Evolutionary conservation across 2,329 filamentous ascomycete genomes (phyloP).

Genomic region (Aureobasidium uvarum): DNA sequence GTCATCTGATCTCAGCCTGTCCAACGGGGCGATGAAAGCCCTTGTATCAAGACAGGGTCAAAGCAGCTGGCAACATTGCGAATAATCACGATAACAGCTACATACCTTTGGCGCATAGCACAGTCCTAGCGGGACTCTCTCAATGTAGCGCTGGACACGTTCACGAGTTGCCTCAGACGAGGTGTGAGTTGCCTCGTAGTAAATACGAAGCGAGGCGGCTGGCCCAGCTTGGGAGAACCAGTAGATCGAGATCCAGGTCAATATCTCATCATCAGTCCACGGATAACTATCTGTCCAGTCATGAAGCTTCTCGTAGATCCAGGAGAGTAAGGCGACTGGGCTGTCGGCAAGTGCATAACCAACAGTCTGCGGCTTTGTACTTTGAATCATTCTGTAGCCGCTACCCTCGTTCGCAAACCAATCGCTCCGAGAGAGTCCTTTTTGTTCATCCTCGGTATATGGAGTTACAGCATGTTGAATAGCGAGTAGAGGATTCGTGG

Average conservation of each 20-base stretch:
- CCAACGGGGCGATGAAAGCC: neutral
- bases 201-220: slow-evolving; percentile 65
- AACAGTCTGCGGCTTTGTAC: slow-evolving; percentile 69
- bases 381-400: slow-evolving; percentile 61
- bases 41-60: neutral
- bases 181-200: slow-evolving; percentile 63
- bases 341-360: slow-evolving; percentile 68
- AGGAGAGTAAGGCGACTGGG: slow-evolving; percentile 68
- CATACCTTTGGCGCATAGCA: slow-evolving; percentile 53
- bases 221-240: slow-evolving; percentile 68
- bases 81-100: neutral
- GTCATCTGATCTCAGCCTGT: neutral
- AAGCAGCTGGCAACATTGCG: neutral
- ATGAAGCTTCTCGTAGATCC: slow-evolving; percentile 78
- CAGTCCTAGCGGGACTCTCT: slow-evolving; percentile 52
- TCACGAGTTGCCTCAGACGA: slow-evolving; percentile 34
- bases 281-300: slow-evolving; percentile 71
- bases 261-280: slow-evolving; percentile 73
- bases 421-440: slow-evolving; percentile 52
- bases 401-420: slow-evolving; percentile 60
- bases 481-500: slow-evolving; percentile 57
- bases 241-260: slow-evolving; percentile 73
- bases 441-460: slow-evolving; percentile 53
- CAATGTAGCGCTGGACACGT: slow-evolving; percentile 45
- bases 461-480: slow-evolving; percentile 56